Evolutionary conservation across 305 asterid species (phyloP).

Genomic region (Fraxinus greggii): DNA sequence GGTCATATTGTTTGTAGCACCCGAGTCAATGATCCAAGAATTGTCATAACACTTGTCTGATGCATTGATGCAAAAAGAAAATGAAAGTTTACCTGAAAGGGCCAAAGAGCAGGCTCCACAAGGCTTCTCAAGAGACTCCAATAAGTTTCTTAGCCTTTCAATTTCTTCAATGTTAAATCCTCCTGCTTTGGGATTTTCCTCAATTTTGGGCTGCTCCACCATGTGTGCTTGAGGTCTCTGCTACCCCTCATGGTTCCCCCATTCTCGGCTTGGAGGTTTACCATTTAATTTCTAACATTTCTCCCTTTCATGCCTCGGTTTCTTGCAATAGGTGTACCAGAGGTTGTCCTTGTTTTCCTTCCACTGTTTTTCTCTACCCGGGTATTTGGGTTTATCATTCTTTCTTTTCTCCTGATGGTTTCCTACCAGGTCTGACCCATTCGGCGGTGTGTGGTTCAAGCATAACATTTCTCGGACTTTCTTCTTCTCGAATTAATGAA

Average conservation of each 20-base stretch:
- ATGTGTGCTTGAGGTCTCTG: not conserved
- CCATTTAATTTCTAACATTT: not conserved
- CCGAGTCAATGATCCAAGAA: not conserved
- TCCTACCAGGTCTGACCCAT: not conserved
- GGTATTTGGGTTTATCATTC: too few relatives aligned
- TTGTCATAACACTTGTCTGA: too few relatives aligned
- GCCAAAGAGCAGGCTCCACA: too few relatives aligned
- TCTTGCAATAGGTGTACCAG: not conserved
- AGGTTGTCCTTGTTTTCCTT: not conserved
- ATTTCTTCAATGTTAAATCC: too few relatives aligned
- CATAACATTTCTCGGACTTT: not conserved
- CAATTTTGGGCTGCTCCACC: too few relatives aligned
- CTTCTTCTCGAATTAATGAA: not conserved
- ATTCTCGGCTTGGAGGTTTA: not conserved
- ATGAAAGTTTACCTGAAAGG: too few relatives aligned
- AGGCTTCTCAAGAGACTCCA: too few relatives aligned
- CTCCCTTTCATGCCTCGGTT: not conserved
- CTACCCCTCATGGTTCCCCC: not conserved
- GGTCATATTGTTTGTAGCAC: not conserved
- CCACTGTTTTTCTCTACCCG: too few relatives aligned
- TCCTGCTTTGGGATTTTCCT: too few relatives aligned
- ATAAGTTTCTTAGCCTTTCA: too few relatives aligned
- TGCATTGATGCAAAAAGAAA: too few relatives aligned
- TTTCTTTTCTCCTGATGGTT: too few relatives aligned
- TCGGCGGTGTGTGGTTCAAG: not conserved